Conservation (phyloP, 1,284 basidiomycete genomes). For the Mrakiaceae sp. region DNA sequence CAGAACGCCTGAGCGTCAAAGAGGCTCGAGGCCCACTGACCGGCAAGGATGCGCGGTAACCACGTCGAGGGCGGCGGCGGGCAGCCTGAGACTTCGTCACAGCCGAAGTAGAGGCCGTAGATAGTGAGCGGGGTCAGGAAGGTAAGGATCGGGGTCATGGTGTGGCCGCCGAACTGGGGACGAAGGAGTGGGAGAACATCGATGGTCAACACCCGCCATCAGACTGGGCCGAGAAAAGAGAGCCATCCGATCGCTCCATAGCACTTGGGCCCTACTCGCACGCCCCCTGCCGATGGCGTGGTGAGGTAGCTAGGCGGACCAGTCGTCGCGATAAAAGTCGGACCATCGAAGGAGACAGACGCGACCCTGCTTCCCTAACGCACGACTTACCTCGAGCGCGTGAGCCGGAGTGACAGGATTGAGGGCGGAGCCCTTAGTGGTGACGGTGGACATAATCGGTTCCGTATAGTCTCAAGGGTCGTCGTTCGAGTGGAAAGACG, state of each 20-base stretch:
- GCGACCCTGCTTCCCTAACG: background rate
- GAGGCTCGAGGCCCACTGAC: conserved; percentile 55
- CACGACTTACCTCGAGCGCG: conserved; percentile 6
- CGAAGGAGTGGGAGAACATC: conserved; percentile 30
- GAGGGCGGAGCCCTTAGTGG: background rate
- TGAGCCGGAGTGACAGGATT: conserved; percentile 7
- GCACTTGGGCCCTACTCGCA: too few species aligned
- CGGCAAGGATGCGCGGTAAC: conserved; percentile 10
- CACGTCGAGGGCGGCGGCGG: conserved; percentile 47
- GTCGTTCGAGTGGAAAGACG: too few species aligned
- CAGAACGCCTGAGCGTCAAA: conserved; percentile 68
- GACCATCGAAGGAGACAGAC: background rate
- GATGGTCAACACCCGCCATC: background rate
- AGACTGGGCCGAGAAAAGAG: background rate
- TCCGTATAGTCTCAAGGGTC: too few species aligned
- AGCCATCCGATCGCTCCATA: too few species aligned
- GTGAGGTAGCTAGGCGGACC: too few species aligned
- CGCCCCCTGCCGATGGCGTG: too few species aligned
- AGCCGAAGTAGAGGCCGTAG: conserved; percentile 75
- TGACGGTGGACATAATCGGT: background rate
- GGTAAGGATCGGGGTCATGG: conserved; percentile 63
- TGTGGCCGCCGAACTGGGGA: conserved; percentile 79
- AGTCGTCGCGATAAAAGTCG: background rate
- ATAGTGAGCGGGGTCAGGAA: conserved; percentile 59
- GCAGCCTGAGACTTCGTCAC: conserved; percentile 68